Evolutionary conservation across 169 alveolate species (phyloP).

Genomic region (Perkinsus olseni): DNA sequence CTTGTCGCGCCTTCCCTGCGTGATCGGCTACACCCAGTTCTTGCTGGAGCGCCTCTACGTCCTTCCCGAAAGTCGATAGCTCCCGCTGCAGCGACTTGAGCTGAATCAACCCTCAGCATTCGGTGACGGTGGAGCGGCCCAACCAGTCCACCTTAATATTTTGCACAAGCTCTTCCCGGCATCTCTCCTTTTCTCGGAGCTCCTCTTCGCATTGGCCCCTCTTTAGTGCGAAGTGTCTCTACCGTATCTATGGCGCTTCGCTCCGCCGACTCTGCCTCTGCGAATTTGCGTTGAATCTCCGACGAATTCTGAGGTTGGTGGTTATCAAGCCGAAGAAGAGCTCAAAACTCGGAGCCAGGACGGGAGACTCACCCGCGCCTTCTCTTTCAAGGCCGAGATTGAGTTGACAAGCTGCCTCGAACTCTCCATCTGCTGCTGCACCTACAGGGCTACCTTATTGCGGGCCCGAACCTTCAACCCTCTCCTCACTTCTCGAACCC

Average conservation of each 20-base stretch:
- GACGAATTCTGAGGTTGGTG: background rate
- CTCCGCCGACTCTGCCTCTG: background rate
- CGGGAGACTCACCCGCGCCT: background rate
- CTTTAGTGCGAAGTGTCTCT: background rate
- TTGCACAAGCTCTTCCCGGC: background rate
- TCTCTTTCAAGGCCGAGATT: background rate
- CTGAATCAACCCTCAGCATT: background rate
- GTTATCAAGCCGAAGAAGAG: background rate
- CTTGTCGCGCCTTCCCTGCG: background rate
- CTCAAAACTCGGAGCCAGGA: too few species aligned
- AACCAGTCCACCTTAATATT: background rate
- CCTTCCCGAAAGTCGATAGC: background rate
- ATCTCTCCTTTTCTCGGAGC: background rate
- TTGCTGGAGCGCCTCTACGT: background rate
- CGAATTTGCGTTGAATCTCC: background rate
- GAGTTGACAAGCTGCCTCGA: background rate
- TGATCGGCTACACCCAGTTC: background rate
- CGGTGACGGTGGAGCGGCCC: background rate
- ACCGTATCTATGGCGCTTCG: background rate
- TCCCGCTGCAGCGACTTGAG: background rate
- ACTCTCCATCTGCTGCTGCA: background rate
- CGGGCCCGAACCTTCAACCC: background rate
- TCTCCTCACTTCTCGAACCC: background rate
- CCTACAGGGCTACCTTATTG: background rate
- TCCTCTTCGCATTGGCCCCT: background rate